Conservation (phyloP, 352 stramenopile species). For the Globisporangium ultimum region DNA sequence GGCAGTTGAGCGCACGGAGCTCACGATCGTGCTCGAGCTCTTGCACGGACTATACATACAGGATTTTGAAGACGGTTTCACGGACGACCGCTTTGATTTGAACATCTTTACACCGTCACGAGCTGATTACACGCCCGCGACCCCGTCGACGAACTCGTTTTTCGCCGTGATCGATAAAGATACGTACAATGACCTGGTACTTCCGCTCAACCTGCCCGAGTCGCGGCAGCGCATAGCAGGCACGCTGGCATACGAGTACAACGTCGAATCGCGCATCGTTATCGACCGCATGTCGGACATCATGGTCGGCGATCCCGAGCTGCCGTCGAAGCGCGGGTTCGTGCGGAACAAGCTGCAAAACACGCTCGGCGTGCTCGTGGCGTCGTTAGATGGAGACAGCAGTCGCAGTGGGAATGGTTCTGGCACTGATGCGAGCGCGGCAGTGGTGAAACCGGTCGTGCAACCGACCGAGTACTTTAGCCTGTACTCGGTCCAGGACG, state of each 20-base stretch:
- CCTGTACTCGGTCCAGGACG: slow-evolving; percentile 42
- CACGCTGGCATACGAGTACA: slow-evolving; percentile 48
- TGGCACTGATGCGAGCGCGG: slow-evolving; percentile 7
- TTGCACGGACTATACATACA: slow-evolving; percentile 92
- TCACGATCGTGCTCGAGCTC: slow-evolving; percentile 92
- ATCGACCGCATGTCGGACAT: slow-evolving; percentile 92
- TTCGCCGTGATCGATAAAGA: slow-evolving; percentile 81
- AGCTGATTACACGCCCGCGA: slow-evolving; percentile 57
- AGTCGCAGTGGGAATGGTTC: slow-evolving; percentile 5
- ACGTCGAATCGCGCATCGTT: slow-evolving; percentile 81
- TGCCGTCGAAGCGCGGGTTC: slow-evolving; percentile 48
- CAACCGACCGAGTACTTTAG: slow-evolving; percentile 56
- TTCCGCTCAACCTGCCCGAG: slow-evolving; percentile 94
- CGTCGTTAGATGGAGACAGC: slow-evolving; percentile 15
- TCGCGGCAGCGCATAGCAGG: slow-evolving; percentile 45
- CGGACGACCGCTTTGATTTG: slow-evolving; percentile 79
- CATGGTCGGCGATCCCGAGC: slow-evolving; percentile 82
- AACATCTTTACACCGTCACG: slow-evolving; percentile 87
- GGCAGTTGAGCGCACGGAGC: slow-evolving; percentile 71
- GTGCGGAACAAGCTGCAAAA: slow-evolving; percentile 67
- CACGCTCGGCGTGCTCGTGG: slow-evolving; percentile 27
- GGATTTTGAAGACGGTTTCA: slow-evolving; percentile 87
- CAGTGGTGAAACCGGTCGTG: slow-evolving; percentile 17
- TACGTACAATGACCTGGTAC: slow-evolving; percentile 80
- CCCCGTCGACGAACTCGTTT: slow-evolving; percentile 61